Evolutionary conservation across 805 yeast genomes (phyloP), one percentile per base, ranked within the genome.

Genomic region (Barnettozyma sp.): DNA sequence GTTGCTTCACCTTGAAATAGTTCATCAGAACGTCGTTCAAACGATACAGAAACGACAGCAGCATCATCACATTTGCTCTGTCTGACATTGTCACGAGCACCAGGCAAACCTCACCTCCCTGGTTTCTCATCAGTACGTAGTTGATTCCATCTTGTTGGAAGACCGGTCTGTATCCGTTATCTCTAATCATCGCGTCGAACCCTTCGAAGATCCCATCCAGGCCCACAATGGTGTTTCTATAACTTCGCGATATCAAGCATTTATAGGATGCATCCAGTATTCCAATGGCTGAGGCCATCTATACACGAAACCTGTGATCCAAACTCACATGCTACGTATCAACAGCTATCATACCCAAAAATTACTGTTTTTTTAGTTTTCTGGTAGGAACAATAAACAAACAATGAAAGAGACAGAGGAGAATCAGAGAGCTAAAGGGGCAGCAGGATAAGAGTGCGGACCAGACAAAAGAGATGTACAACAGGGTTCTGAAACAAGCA

Each of bases 31-130:
- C 62, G 15, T 59, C 59, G 19, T 66, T 62, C 17, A 71, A 59
- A 32, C 63, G 66, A 36, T 71, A 63, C 22, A 83, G 53, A 49
- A 81, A 82, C 6, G 74, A 60, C 30, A 81, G 50, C 15, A 70
- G 59, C 54, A 73, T 70, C 74, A 80, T 69, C 6, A 67, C 74
- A 57, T 82, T 74, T 23, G 57, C 47, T 53, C 56, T 38, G 39
- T 52, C 44, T 47, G 56, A 43, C 51, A 51, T 41, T 42, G 55
- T 32, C 2, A 46, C 26, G 3, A 40, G 30, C 18, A 52, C 26
- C 1, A 50, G 9, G 4, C 44, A 33, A 53, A 71, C 52, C 48
- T 81, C 77, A 42, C 74, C 66, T n/a, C n/a, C n/a, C n/a, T n/a
- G n/a, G 38, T 67, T 73, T 42, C 61, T 59, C 9, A 77, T 56